Evolutionary conservation across 140 eudicot species (phyloP).

Genomic region (Flaveria floridana): DNA sequence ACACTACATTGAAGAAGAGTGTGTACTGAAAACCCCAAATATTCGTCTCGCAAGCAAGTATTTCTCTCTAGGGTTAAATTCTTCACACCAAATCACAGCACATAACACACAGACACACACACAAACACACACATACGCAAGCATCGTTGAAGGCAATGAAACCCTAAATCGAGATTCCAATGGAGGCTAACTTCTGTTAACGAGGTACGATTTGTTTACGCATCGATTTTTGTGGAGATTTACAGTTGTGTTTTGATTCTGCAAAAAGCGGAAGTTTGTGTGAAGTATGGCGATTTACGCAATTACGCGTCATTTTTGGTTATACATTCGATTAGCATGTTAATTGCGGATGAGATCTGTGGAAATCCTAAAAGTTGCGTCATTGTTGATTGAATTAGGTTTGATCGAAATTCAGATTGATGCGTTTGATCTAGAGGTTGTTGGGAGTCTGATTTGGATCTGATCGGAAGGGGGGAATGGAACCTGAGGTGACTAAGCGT

Average conservation of each 20-base stretch:
- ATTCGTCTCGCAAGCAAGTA: constrained; percentile 31
- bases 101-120: constrained; percentile 20
- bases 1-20: constrained; percentile 32
- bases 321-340: constrained; percentile 18
- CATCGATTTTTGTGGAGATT: constrained; percentile 23
- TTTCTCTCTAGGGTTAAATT: constrained; percentile 29
- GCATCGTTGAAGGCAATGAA: constrained; percentile 19
- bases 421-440: constrained; percentile 12
- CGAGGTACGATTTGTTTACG: constrained; percentile 29
- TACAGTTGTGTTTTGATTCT: constrained; percentile 19
- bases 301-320: constrained; percentile 16
- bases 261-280: constrained; percentile 3
- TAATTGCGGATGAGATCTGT: constrained; percentile 28
- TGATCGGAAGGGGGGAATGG: constrained; percentile 49
- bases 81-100: constrained; percentile 23
- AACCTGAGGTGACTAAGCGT: constrained; percentile 53
- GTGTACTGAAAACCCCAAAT: constrained; percentile 41
- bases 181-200: constrained; percentile 25
- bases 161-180: constrained; percentile 31
- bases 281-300: background rate
- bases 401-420: constrained; percentile 26
- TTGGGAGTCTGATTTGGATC: constrained; percentile 34
- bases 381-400: constrained; percentile 32
- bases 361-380: constrained; percentile 23
- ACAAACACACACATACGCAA: constrained; percentile 4